These are phyloP conservation scores for Starmerella floricola DNA, from an alignment of 805 yeast genomes.

Conservation along the genomic window DNA sequence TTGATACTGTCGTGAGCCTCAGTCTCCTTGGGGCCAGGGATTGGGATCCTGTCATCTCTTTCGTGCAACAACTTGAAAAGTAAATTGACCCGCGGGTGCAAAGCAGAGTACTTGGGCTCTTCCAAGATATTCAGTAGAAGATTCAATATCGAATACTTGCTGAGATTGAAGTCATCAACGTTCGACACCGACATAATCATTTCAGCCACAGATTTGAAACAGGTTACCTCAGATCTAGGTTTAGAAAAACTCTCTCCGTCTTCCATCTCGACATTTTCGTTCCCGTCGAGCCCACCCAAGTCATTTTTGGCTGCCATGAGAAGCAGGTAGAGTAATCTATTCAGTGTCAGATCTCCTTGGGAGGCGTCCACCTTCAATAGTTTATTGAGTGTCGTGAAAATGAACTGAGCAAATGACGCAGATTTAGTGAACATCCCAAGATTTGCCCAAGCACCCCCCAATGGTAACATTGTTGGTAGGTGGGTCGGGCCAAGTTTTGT, in stretches of 20 bases:
- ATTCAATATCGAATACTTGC: conserved; percentile 17
- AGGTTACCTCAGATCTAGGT: conserved; percentile 1
- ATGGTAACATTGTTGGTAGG: conserved; percentile 37
- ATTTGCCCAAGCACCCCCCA: conserved; percentile 27
- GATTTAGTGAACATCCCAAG: conserved; percentile 25
- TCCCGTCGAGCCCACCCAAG: background rate
- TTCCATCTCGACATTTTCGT: too few relatives aligned
- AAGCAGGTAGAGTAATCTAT: conserved; percentile 50
- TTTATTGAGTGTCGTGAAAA: conserved; percentile 12
- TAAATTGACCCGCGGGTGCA: too few relatives aligned
- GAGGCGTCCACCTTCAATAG: conserved; percentile 22
- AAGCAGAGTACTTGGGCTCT: too few relatives aligned
- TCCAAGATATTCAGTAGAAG: conserved; percentile 4
- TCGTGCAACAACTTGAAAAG: conserved; percentile 7
- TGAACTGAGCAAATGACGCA: conserved; percentile 22
- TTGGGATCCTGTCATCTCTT: conserved; percentile 6
- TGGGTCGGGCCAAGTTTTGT: conserved; percentile 39
- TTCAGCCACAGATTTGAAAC: conserved; percentile 8
- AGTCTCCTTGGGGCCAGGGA: conserved; percentile 23
- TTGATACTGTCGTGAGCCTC: conserved; percentile 18
- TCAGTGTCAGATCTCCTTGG: conserved; percentile 45
- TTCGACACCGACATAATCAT: too few relatives aligned
- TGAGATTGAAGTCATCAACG: too few relatives aligned
- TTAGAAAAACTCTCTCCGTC: background rate
- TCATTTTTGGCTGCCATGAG: conserved; percentile 46